Conservation (phyloP, 225 moss, liverwort and hornwort species). For the Thuidium tamariscinum region DNA sequence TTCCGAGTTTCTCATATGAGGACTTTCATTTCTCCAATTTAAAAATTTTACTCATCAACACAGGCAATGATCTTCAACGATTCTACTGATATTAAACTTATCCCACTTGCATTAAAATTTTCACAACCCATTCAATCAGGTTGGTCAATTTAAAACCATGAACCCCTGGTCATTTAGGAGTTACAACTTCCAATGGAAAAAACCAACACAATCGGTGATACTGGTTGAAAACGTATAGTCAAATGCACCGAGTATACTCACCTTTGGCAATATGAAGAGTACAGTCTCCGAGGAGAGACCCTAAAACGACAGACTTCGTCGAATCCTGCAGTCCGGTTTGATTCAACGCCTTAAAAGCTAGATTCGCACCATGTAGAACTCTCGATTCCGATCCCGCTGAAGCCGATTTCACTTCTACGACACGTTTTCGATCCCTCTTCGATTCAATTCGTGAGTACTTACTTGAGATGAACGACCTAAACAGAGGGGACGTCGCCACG, state of each 20-base stretch:
- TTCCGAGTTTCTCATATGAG: neutral
- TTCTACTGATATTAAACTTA: too few species aligned
- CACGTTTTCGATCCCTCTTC: slow-evolving; percentile 8
- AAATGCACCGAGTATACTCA: neutral
- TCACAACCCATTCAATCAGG: neutral
- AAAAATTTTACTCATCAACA: neutral
- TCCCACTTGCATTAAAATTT: neutral
- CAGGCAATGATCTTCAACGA: neutral
- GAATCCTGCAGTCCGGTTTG: slow-evolving; percentile 10
- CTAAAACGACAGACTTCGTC: slow-evolving; percentile 34
- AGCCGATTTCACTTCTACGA: neutral
- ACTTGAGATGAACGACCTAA: slow-evolving; percentile 2
- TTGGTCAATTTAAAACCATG: neutral
- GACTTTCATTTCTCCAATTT: neutral
- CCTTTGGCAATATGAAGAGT: slow-evolving; percentile 25
- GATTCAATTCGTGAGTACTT: slow-evolving; percentile 20
- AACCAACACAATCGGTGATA: neutral
- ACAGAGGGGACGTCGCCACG: slow-evolving; percentile 6
- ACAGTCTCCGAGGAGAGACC: slow-evolving; percentile 35
- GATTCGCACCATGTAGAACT: slow-evolving; percentile 18
- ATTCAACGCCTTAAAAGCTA: slow-evolving; percentile 31
- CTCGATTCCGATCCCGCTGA: neutral
- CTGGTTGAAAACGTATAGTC: neutral
- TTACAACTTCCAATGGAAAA: neutral
- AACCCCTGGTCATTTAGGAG: neutral